Evolutionary conservation across 768 basidiomycete species (phyloP).

Genomic region (Tephrocybe sp.): DNA sequence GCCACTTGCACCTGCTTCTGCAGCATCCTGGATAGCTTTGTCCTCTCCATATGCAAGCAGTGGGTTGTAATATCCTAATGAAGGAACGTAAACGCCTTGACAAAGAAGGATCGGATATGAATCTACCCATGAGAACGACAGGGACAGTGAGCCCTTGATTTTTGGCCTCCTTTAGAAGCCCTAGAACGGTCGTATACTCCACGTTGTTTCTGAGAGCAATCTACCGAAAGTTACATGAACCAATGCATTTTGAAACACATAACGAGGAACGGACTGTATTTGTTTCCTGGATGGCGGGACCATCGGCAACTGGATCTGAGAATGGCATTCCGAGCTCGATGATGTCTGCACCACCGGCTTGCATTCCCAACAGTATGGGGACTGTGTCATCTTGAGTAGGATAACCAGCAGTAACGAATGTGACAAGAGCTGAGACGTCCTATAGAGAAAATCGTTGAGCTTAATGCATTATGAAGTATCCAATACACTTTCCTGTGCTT

Average conservation of each 20-base stretch:
- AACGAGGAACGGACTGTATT: slow-evolving; percentile 68
- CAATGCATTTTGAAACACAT: not conserved
- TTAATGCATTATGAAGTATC: not conserved
- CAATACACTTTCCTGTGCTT: slow-evolving; percentile 40
- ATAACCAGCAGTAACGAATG: slow-evolving; percentile 95
- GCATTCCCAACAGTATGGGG: slow-evolving; percentile 86
- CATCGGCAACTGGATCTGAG: slow-evolving; percentile 96
- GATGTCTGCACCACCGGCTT: slow-evolving; percentile 89
- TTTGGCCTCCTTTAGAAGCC: slow-evolving; percentile 75
- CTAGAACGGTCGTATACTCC: slow-evolving; percentile 73
- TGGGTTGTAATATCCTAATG: slow-evolving; percentile 94
- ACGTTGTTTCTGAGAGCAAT: slow-evolving; percentile 80
- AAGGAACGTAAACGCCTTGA: slow-evolving; percentile 7
- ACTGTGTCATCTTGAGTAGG: slow-evolving; percentile 80
- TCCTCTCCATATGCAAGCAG: slow-evolving; percentile 94
- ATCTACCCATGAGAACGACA: slow-evolving; percentile 89
- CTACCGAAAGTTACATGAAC: slow-evolving; percentile 36
- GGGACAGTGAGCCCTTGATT: slow-evolving; percentile 80
- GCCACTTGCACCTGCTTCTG: slow-evolving; percentile 90
- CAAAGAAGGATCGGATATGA: not conserved
- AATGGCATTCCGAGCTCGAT: slow-evolving; percentile 96
- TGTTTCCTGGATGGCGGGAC: slow-evolving; percentile 87
- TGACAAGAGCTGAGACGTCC: slow-evolving; percentile 65
- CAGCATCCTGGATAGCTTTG: slow-evolving; percentile 86
- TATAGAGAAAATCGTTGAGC: slow-evolving; percentile 20